These are phyloP conservation scores for Calcarisporium arbuscula DNA, from an alignment of 2,329 filamentous ascomycete genomes.

Conservation along the genomic window DNA sequence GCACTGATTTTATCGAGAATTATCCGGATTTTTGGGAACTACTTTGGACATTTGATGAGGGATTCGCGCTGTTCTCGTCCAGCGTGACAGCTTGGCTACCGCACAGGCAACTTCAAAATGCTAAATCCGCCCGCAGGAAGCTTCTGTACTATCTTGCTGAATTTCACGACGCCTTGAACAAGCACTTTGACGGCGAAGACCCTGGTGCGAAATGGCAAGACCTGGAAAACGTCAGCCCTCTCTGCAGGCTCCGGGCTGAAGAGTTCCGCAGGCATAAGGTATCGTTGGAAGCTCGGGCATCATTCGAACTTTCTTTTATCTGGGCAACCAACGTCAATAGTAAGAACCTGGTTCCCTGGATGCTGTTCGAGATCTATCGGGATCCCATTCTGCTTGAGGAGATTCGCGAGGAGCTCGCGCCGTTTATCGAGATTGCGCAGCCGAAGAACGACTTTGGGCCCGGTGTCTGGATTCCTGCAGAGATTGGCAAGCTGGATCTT, in stretches of 20 bases:
- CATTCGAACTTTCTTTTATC: slow-evolving; percentile 26
- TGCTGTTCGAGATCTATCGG: slow-evolving; percentile 33
- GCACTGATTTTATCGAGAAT: slow-evolving; percentile 35
- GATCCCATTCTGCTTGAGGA: slow-evolving; percentile 30
- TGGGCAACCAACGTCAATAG: slow-evolving; percentile 34
- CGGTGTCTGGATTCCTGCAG: slow-evolving; percentile 28
- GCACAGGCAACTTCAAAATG: slow-evolving; percentile 24
- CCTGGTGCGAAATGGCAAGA: slow-evolving; percentile 28
- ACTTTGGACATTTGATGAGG: slow-evolving; percentile 31
- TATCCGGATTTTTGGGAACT: slow-evolving; percentile 30
- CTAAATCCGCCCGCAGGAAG: slow-evolving; percentile 20
- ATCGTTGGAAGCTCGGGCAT: slow-evolving; percentile 24
- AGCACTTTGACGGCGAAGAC: slow-evolving; percentile 23
- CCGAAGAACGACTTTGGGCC: slow-evolving; percentile 28
- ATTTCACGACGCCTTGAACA: slow-evolving; percentile 29
- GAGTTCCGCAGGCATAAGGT: slow-evolving; percentile 23
- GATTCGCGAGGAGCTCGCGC: slow-evolving; percentile 31
- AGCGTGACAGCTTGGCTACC: slow-evolving; percentile 26
- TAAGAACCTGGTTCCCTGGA: slow-evolving; percentile 32
- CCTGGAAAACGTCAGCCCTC: slow-evolving; percentile 26
- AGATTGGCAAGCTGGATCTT: slow-evolving; percentile 27
- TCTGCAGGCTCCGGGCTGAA: slow-evolving; percentile 23
- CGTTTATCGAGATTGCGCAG: slow-evolving; percentile 23
- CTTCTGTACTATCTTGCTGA: slow-evolving; percentile 23
- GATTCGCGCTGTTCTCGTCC: slow-evolving; percentile 23